These are phyloP conservation scores for Irpex sp. DNA, from an alignment of 1,284 basidiomycete genomes.

Conservation along the genomic window DNA sequence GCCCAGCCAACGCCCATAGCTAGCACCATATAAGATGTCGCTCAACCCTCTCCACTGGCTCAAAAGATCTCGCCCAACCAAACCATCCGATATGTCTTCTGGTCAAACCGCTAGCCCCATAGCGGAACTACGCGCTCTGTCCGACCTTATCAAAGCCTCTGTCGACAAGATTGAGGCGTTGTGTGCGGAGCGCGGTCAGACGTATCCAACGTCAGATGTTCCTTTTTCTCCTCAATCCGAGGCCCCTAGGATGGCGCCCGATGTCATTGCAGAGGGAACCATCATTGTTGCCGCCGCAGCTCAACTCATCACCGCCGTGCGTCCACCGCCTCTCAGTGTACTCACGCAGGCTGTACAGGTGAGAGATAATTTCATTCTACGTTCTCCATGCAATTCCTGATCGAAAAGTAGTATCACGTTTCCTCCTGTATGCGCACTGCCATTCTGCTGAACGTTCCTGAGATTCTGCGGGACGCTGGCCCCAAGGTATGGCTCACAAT, in stretches of 20 bases:
- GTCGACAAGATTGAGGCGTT: constrained; percentile 7
- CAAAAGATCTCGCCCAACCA: neutral
- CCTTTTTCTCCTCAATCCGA: constrained; percentile 2
- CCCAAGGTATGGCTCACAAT: constrained; percentile 7
- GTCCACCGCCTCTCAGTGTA: constrained; percentile 4
- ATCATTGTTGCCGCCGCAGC: constrained; percentile 13
- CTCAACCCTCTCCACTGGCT: neutral
- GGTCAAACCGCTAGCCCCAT: neutral
- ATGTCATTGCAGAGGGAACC: constrained; percentile 2
- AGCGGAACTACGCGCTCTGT: constrained; percentile 3
- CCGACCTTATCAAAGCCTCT: constrained; percentile 6
- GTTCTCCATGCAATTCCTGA: neutral
- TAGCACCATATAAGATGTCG: neutral
- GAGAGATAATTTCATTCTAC: neutral
- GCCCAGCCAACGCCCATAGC: neutral
- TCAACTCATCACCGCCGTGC: constrained; percentile 14
- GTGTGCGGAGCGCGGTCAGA: neutral
- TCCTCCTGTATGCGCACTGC: neutral
- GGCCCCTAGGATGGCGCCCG: constrained; percentile 1
- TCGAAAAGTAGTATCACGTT: neutral
- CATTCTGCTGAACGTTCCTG: constrained; percentile 13
- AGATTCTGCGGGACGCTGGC: constrained; percentile 21
- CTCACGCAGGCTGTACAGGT: neutral
- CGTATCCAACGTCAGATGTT: constrained; percentile 9
- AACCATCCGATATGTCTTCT: neutral